A percentile compares a stretch with the other conserved stretches of the same genome.
phyloP scores from a whole-genome alignment of 2,329 filamentous ascomycete genomes.

The Fusarium sp. region DNA sequence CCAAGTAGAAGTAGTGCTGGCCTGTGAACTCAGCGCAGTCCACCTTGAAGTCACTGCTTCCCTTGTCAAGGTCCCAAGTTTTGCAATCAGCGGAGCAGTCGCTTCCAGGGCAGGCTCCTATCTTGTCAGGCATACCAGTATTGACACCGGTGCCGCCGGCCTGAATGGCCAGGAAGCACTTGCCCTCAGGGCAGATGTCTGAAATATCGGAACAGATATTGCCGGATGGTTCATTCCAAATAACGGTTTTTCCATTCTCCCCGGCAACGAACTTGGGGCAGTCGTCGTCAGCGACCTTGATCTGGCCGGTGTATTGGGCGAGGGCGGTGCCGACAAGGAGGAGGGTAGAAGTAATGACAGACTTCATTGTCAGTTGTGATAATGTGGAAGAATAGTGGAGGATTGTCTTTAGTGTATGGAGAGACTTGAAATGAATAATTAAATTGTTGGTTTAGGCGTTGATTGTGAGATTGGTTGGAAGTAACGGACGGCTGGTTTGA shows the following conservation, averaged over 20 bases:
- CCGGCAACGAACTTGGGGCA: slow-evolving; percentile 5
- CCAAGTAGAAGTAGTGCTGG: slow-evolving; percentile 19
- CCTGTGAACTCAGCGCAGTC: slow-evolving; percentile 18
- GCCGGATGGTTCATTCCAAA: background rate
- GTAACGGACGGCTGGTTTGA: background rate
- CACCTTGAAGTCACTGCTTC: slow-evolving; percentile 1
- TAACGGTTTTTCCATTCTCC: background rate
- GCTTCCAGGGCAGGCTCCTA: slow-evolving; percentile 8
- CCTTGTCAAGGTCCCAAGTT: slow-evolving; percentile 8
- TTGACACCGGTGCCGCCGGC: background rate
- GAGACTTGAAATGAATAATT: background rate
- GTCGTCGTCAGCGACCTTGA: slow-evolving; percentile 7
- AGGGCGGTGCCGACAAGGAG: background rate
- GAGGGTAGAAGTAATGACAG: background rate
- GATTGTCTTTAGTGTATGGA: background rate
- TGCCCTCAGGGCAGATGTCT: slow-evolving; percentile 5
- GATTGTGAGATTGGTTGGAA: background rate
- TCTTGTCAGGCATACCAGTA: background rate
- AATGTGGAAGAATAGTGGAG: background rate
- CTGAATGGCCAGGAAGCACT: slow-evolving; percentile 14
- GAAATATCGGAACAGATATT: slow-evolving; percentile 23
- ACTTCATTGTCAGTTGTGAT: background rate
- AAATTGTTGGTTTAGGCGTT: background rate
- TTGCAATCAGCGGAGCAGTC: slow-evolving; percentile 7
- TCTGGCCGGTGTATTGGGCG: slow-evolving; percentile 19